phyloP scores from a whole-genome alignment of 345 rosid species.

The Heritiera littoralis region DNA sequence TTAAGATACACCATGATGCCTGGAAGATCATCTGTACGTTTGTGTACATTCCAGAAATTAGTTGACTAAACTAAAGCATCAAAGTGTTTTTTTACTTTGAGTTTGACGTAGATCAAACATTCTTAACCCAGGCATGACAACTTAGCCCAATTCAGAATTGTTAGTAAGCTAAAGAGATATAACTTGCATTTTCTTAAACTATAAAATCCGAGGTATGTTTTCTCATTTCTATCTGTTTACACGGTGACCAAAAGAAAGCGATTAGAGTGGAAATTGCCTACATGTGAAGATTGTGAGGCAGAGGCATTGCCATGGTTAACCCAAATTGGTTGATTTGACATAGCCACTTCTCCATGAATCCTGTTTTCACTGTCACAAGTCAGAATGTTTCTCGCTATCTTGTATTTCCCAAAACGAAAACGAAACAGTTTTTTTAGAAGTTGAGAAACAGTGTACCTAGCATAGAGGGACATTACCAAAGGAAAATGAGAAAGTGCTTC shows the following conservation, averaged over 20 bases:
- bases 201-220: not conserved
- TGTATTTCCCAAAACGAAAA: not conserved
- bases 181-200: not conserved
- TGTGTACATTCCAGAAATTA: not conserved
- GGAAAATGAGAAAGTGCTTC: slow-evolving; percentile 67
- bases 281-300: slow-evolving; percentile 39
- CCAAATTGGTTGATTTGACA: slow-evolving; percentile 64
- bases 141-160: not conserved
- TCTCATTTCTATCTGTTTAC: not conserved
- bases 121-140: not conserved
- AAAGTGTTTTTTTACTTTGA: not conserved
- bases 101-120: not conserved
- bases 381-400: slow-evolving; percentile 15
- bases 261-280: slow-evolving; percentile 26
- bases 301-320: slow-evolving; percentile 30
- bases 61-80: not conserved
- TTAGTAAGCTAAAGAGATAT: not conserved
- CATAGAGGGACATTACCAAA: slow-evolving; percentile 60
- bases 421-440: not conserved
- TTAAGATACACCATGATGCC: not conserved
- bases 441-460: slow-evolving; percentile 48
- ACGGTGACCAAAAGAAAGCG: not conserved
- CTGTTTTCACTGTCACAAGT: slow-evolving; percentile 35
- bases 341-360: slow-evolving; percentile 80
- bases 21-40: not conserved